A percentile compares a stretch with the other conserved stretches of the same genome.
Evolutionary conservation across 106 monocot genomes (phyloP).

Genomic region (Phalaenopsis aphrodite): DNA sequence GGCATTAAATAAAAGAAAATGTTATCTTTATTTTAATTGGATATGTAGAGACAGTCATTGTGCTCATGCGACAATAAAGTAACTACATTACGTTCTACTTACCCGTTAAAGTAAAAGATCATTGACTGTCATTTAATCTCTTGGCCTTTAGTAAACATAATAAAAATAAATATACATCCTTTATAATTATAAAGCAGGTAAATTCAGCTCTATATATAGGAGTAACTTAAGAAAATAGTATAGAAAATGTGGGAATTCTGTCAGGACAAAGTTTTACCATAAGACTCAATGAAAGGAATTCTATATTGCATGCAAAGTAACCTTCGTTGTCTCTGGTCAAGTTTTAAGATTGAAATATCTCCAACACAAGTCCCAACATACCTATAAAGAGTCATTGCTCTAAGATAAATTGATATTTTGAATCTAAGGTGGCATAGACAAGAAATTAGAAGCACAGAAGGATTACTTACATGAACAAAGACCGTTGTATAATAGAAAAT

Average conservation of each 20-base stretch:
- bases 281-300: slow-evolving; percentile 9
- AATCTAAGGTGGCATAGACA: not conserved
- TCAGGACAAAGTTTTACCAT: not conserved
- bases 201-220: not conserved
- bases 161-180: not conserved
- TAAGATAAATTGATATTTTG: not conserved
- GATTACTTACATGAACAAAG: slow-evolving; percentile 41
- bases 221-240: not conserved
- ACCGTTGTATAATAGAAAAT: slow-evolving; percentile 44
- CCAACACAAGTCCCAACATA: slow-evolving; percentile 7
- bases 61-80: not conserved
- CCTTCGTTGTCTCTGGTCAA: slow-evolving; percentile 2
- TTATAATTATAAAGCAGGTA: not conserved
- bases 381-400: not conserved
- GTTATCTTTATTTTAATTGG: not conserved
- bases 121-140: not conserved
- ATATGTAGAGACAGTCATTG: not conserved
- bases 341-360: slow-evolving; percentile 10
- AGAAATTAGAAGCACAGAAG: not conserved
- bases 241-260: not conserved
- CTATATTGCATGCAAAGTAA: slow-evolving; percentile 10
- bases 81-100: not conserved
- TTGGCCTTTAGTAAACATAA: not conserved
- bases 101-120: not conserved
- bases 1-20: not conserved